These are phyloP conservation scores for Podosphaera xanthii DNA, from an alignment of 2,329 filamentous ascomycete species.

Conservation along the genomic window DNA sequence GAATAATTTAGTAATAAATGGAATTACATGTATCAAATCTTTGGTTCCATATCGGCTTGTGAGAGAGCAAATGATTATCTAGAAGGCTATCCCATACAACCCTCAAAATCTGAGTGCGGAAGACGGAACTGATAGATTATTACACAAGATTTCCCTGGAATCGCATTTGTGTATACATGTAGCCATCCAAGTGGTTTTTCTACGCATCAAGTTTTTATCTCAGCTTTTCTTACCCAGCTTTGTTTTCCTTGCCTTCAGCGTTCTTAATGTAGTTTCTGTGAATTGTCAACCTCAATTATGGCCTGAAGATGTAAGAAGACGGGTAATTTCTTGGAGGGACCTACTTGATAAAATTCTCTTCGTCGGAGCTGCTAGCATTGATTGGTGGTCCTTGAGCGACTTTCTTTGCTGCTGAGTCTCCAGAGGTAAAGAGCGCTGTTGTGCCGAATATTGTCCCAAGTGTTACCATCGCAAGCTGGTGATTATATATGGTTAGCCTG, in stretches of 20 bases:
- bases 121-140: too few relatives aligned
- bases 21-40: too few relatives aligned
- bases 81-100: too few relatives aligned
- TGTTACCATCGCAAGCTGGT: conserved; percentile 15
- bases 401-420: conserved; percentile 9
- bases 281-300: conserved; percentile 3
- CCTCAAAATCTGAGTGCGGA: too few relatives aligned
- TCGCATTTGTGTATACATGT: too few relatives aligned
- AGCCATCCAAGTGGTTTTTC: too few relatives aligned
- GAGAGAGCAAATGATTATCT: too few relatives aligned
- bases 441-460: conserved; percentile 11
- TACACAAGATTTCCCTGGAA: too few relatives aligned
- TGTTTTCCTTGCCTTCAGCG: conserved; percentile 8
- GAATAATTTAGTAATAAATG: too few relatives aligned
- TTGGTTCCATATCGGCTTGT: too few relatives aligned
- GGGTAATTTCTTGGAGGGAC: conserved; percentile 2
- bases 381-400: conserved; percentile 13
- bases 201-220: too few relatives aligned
- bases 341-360: conserved; percentile 18
- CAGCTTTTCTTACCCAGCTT: not conserved
- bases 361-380: conserved; percentile 16
- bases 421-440: conserved; percentile 7
- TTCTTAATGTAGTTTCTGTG: conserved; percentile 11
- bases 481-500: conserved; percentile 6
- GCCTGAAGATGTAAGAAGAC: not conserved